These are phyloP conservation scores for Ensete ventricosum DNA, from an alignment of 176 grass and related monocot species.

Conservation along the genomic window DNA sequence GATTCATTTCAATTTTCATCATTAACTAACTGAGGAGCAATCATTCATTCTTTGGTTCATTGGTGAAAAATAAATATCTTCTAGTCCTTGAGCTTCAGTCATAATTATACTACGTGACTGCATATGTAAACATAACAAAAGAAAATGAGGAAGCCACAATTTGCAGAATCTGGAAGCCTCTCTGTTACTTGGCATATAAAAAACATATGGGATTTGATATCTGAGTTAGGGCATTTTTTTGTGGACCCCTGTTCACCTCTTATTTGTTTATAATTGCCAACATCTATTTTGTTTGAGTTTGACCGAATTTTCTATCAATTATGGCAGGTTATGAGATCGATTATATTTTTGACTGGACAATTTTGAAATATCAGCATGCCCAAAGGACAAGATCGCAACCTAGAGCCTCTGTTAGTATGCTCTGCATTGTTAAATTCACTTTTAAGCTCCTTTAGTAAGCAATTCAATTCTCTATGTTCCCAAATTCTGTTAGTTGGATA, in stretches of 20 bases:
- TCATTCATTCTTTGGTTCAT: neutral
- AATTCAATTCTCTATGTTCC: neutral
- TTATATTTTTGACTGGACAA: constrained; percentile 93
- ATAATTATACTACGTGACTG: neutral
- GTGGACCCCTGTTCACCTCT: no score
- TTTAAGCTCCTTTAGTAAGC: neutral
- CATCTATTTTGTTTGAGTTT: neutral
- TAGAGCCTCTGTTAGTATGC: constrained; percentile 33
- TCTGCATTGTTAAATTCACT: constrained; percentile 3
- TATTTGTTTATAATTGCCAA: neutral
- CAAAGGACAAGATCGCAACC: constrained; percentile 46
- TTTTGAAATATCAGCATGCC: constrained; percentile 74
- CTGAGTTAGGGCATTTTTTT: neutral
- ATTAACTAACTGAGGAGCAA: neutral
- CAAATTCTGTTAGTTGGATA: no score
- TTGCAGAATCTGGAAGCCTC: neutral
- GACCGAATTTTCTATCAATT: constrained; percentile 15
- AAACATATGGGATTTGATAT: neutral
- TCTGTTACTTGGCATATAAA: neutral
- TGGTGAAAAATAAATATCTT: neutral
- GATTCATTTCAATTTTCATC: neutral
- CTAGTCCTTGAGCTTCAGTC: neutral
- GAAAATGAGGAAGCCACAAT: neutral
- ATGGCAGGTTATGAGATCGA: constrained; percentile 73
- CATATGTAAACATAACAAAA: neutral